Evolutionary conservation across 2,329 filamentous ascomycete genomes (phyloP).

Genomic region (Dryadomyces quercivorus): DNA sequence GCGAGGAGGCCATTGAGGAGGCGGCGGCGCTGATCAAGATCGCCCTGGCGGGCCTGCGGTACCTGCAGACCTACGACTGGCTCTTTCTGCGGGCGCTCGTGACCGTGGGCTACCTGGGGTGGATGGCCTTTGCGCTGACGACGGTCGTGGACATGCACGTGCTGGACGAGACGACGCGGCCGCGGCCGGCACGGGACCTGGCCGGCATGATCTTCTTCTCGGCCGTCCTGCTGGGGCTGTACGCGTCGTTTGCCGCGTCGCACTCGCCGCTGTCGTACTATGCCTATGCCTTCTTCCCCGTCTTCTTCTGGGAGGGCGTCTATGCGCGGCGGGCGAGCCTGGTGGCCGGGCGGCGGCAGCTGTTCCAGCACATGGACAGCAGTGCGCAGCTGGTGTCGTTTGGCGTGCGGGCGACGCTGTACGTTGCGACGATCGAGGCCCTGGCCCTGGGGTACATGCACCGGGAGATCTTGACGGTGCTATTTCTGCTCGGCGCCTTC

Average conservation of each 20-base stretch:
- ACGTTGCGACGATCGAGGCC: constrained; percentile 65
- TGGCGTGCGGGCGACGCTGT: constrained; percentile 49
- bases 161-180: constrained; percentile 53
- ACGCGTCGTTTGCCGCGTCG: constrained; percentile 67
- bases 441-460: constrained; percentile 87
- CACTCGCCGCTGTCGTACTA: constrained; percentile 78
- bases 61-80: constrained; percentile 98
- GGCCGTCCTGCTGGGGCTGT: constrained; percentile 62
- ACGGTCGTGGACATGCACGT: constrained; percentile 85
- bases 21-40: constrained; percentile 66
- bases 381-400: constrained; percentile 41
- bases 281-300: constrained; percentile 80
- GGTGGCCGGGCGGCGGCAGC: constrained; percentile 47
- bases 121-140: constrained; percentile 86
- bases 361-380: constrained; percentile 59
- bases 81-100: constrained; percentile 83
- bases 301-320: constrained; percentile 94
- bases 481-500: constrained; percentile 62
- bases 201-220: constrained; percentile 56
- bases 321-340: constrained; percentile 65
- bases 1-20: constrained; percentile 67
- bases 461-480: constrained; percentile 70
- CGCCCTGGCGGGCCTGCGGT: constrained; percentile 72
- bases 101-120: constrained; percentile 83
- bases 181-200: constrained; percentile 49